Conservation (phyloP, 116 monocot species). For the Cymodocea nodosa region DNA sequence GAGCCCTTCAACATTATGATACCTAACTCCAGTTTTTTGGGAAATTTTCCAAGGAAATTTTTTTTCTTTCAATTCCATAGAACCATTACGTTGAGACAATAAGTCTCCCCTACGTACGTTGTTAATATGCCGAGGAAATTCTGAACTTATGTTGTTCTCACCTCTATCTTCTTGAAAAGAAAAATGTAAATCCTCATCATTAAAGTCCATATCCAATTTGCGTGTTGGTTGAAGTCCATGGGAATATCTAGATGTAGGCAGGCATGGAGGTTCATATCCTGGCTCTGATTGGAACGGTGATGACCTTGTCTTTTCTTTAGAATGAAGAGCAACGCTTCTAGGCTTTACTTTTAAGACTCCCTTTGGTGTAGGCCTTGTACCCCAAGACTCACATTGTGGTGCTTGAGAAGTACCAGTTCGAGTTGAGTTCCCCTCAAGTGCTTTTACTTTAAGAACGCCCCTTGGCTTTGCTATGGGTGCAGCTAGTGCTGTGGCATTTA, state of each 20-base stretch:
- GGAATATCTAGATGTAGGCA: constrained; percentile 16
- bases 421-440: constrained; percentile 19
- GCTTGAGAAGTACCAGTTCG: constrained; percentile 14
- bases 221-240: constrained; percentile 15
- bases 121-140: constrained; percentile 3
- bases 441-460: constrained; percentile 57
- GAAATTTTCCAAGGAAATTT: constrained; percentile 11
- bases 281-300: constrained; percentile 8
- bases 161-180: constrained; percentile 11
- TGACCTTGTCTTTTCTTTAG: constrained; percentile 4
- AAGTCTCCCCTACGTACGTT: constrained; percentile 12
- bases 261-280: constrained; percentile 9
- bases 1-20: constrained; percentile 10
- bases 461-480: constrained; percentile 34
- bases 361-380: constrained; percentile 33
- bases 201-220: constrained; percentile 11
- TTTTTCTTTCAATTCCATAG: constrained; percentile 10
- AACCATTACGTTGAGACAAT: constrained; percentile 4
- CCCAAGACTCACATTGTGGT: constrained; percentile 15
- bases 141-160: constrained; percentile 8
- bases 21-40: constrained; percentile 7
- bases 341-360: constrained; percentile 85
- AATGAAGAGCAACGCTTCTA: constrained; percentile 10
- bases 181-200: constrained; percentile 6
- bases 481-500: background rate